These are phyloP conservation scores for Ophiostoma quercus DNA, from an alignment of 2,329 filamentous ascomycete species.

Conservation along the genomic window DNA sequence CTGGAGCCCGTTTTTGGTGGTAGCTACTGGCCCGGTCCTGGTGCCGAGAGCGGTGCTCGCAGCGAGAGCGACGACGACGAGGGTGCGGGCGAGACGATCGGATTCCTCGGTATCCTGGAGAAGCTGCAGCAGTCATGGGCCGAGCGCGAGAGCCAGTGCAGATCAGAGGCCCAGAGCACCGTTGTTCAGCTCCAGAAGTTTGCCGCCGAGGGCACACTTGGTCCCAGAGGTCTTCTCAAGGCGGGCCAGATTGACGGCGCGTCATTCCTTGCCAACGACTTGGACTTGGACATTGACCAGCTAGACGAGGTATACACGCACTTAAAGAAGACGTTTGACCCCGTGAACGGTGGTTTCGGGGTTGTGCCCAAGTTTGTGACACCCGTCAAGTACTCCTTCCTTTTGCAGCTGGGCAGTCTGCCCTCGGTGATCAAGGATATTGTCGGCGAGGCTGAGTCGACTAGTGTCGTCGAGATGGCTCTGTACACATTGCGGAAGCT, in stretches of 20 bases:
- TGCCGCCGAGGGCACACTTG: constrained; percentile 76
- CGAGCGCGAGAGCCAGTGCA: constrained; percentile 75
- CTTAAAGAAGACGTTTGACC: constrained; percentile 75
- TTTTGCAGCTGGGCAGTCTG: constrained; percentile 68
- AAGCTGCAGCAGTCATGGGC: constrained; percentile 74
- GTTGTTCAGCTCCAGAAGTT: constrained; percentile 77
- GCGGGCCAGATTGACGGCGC: constrained; percentile 22
- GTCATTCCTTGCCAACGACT: constrained; percentile 40
- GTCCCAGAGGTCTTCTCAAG: constrained; percentile 36
- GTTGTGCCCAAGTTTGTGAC: constrained; percentile 84
- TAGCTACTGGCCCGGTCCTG: constrained; percentile 88
- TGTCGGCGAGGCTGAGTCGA: constrained; percentile 81
- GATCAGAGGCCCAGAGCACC: constrained; percentile 78
- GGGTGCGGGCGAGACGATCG: constrained; percentile 45
- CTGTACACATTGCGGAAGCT: constrained; percentile 75
- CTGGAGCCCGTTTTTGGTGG: constrained; percentile 92
- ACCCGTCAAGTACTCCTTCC: constrained; percentile 74
- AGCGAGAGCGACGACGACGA: constrained; percentile 51
- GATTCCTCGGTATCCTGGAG: constrained; percentile 75
- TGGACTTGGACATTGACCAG: constrained; percentile 80
- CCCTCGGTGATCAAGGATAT: constrained; percentile 72
- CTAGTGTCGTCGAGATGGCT: constrained; percentile 70
- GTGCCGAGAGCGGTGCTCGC: constrained; percentile 43
- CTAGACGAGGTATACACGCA: constrained; percentile 83
- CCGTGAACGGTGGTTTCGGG: constrained; percentile 72